Conservation (phyloP, 1,139 yeast species). For the Yamadazyma sp. region DNA sequence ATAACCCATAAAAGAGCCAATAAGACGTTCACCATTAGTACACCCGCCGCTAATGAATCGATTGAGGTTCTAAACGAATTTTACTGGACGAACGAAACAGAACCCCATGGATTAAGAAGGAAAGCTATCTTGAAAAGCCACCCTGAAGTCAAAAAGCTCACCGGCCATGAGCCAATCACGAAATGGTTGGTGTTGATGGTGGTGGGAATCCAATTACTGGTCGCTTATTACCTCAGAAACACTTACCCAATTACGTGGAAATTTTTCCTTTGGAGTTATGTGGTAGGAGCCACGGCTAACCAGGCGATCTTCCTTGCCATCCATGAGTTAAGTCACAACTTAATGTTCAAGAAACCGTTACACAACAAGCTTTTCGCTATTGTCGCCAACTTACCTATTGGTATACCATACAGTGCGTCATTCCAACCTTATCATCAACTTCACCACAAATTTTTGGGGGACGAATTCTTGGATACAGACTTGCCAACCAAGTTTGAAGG, state of each 20-base stretch:
- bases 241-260: conserved; percentile 53
- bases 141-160: conserved; percentile 77
- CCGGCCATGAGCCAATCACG: conserved; percentile 85
- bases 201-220: conserved; percentile 59
- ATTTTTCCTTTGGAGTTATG: conserved; percentile 65
- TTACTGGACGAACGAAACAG: conserved; percentile 80
- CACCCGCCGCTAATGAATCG: conserved; percentile 47
- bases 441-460: conserved; percentile 92
- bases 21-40: conserved; percentile 34
- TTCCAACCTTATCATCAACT: conserved; percentile 90
- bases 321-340: conserved; percentile 84
- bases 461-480: conserved; percentile 80
- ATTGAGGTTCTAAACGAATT: conserved; percentile 55
- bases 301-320: conserved; percentile 85
- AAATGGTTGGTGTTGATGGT: conserved; percentile 71
- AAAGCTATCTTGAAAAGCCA: conserved; percentile 69
- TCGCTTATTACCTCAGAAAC: conserved; percentile 62
- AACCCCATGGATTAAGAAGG: conserved; percentile 79
- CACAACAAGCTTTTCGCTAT: conserved; percentile 79
- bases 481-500: conserved; percentile 83
- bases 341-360: conserved; percentile 78
- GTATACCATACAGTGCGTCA: conserved; percentile 87
- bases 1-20: conserved; percentile 39
- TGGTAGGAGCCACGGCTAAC: conserved; percentile 82
- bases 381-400: conserved; percentile 79